A percentile compares a stretch with the other conserved stretches of the same genome.
These are phyloP conservation scores for Pythium dissimile DNA, from an alignment of 352 stramenopile species.

Conservation along the genomic window DNA sequence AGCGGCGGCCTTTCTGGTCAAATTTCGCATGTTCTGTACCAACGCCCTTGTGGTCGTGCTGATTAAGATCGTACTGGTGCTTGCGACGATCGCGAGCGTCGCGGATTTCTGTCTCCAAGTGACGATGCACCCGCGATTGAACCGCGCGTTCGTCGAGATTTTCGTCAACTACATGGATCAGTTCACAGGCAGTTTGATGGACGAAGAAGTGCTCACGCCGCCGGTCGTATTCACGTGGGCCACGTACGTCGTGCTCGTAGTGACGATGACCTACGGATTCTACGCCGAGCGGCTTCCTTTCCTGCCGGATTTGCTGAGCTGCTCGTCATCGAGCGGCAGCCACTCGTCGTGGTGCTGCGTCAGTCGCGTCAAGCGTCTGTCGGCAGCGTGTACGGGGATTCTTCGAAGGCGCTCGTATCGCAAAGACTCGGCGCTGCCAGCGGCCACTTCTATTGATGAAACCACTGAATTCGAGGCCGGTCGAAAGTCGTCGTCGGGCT, in stretches of 20 bases:
- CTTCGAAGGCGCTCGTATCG: constrained; percentile 17
- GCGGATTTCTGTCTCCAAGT: constrained; percentile 71
- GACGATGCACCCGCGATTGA: constrained; percentile 61
- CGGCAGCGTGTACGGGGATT: neutral
- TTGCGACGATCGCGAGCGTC: constrained; percentile 57
- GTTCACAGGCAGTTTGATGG: constrained; percentile 51
- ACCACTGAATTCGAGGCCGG: neutral
- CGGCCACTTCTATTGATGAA: neutral
- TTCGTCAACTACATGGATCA: constrained; percentile 65
- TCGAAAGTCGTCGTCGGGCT: neutral
- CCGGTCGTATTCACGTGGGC: constrained; percentile 52
- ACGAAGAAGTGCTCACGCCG: constrained; percentile 58
- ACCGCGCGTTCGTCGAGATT: constrained; percentile 62
- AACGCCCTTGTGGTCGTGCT: constrained; percentile 30
- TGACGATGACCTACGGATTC: constrained; percentile 50
- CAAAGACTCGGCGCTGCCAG: constrained; percentile 40
- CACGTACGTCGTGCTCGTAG: constrained; percentile 42
- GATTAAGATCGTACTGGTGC: constrained; percentile 44
- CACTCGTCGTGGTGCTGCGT: constrained; percentile 8
- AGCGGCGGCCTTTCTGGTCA: constrained; percentile 4
- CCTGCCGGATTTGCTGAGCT: constrained; percentile 42
- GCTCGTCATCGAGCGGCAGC: constrained; percentile 18
- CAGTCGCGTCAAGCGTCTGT: neutral
- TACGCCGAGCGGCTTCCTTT: constrained; percentile 49
- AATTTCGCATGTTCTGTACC: constrained; percentile 7